phyloP scores from a whole-genome alignment of 495 filamentous ascomycete species.

The Penicillium waksmanii region DNA sequence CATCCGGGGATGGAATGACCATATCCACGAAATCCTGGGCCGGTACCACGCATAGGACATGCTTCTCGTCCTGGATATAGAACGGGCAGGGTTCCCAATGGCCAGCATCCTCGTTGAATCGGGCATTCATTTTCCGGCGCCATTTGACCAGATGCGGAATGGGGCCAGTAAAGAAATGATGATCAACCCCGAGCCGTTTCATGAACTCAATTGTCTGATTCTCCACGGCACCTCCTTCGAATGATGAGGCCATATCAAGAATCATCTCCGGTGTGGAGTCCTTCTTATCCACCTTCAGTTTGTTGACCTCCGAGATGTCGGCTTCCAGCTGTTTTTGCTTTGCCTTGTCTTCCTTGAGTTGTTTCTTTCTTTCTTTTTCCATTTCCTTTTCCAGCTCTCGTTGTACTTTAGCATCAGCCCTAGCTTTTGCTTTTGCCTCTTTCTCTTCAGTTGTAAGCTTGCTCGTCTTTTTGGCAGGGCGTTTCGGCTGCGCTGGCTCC shows the following conservation, averaged over 20 bases:
- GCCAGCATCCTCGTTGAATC: slow-evolving; percentile 62
- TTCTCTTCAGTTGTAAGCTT: slow-evolving; percentile 46
- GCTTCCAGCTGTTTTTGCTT: slow-evolving; percentile 67
- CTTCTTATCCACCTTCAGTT: slow-evolving; percentile 75
- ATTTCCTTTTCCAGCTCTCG: slow-evolving; percentile 50
- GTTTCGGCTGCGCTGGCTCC: slow-evolving; percentile 28
- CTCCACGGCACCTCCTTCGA: slow-evolving; percentile 53
- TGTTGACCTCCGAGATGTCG: slow-evolving; percentile 76
- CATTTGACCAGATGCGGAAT: slow-evolving; percentile 70
- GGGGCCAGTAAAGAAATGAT: slow-evolving; percentile 52
- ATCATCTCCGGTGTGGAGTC: slow-evolving; percentile 81
- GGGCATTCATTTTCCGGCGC: slow-evolving; percentile 69
- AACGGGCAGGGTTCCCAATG: slow-evolving; percentile 68
- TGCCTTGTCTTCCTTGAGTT: slow-evolving; percentile 58
- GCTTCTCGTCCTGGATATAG: slow-evolving; percentile 63
- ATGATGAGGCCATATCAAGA: slow-evolving; percentile 66
- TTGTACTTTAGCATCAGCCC: slow-evolving; percentile 46
- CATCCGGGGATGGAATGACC: slow-evolving; percentile 43
- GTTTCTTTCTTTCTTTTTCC: slow-evolving; percentile 54
- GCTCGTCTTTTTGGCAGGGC: slow-evolving; percentile 31
- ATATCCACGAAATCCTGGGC: slow-evolving; percentile 73
- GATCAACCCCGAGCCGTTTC: slow-evolving; percentile 58
- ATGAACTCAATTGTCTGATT: slow-evolving; percentile 58
- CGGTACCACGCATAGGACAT: slow-evolving; percentile 67
- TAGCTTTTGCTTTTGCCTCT: slow-evolving; percentile 60